A percentile compares a stretch with the other conserved stretches of the same genome.
Evolutionary conservation across 371 early-diverging fungal species (phyloP).

Genomic region (Mucor velutinosus): DNA sequence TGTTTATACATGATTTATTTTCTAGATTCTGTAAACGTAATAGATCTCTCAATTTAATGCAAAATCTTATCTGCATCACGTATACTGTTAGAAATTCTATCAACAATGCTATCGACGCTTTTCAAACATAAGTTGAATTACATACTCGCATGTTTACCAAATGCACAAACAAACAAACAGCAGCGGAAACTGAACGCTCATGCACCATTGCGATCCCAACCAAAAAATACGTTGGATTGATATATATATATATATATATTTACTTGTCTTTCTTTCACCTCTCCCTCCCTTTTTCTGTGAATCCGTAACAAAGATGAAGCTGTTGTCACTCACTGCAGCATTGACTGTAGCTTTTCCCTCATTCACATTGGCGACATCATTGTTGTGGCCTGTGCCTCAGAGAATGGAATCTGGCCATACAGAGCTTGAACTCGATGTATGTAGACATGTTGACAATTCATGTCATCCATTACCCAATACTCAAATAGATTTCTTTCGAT

Average conservation of each 20-base stretch:
- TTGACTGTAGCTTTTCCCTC: slow-evolving; percentile 8
- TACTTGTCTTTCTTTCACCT: background rate
- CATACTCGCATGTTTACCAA: background rate
- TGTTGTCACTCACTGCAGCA: background rate
- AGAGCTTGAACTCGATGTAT: slow-evolving; percentile 17
- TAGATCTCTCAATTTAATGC: background rate
- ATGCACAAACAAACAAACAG: background rate
- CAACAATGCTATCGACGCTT: background rate
- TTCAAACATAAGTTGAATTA: background rate
- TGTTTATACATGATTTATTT: background rate
- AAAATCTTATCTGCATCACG: too few relatives aligned
- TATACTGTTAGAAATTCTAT: background rate
- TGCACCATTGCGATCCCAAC: background rate
- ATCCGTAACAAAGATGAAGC: background rate
- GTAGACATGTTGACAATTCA: background rate
- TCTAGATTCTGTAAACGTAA: background rate
- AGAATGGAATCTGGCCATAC: slow-evolving; percentile 1
- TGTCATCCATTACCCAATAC: background rate
- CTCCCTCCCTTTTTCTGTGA: background rate
- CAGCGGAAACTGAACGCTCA: background rate
- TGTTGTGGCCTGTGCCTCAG: slow-evolving; percentile 24
- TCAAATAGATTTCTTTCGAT: background rate
- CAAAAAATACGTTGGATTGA: background rate
- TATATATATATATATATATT: background rate
- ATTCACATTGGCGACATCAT: slow-evolving; percentile 7